Conservation (phyloP, 1,284 basidiomycete species). For the Microbotryum scabiosae region DNA sequence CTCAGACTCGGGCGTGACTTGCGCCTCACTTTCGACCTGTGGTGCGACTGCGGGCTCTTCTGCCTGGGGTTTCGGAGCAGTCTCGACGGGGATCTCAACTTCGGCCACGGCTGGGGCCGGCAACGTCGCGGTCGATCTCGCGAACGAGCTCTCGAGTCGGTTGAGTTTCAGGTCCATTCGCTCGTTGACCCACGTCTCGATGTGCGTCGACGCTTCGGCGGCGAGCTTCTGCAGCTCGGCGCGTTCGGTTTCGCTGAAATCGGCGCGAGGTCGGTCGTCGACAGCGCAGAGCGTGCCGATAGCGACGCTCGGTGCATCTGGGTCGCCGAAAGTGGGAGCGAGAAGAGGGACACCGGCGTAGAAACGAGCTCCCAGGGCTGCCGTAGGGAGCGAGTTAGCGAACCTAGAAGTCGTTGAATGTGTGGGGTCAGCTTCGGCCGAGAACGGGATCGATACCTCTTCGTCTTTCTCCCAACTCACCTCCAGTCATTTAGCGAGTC, state of each 20-base stretch:
- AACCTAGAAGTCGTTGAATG: not conserved
- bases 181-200: slow-evolving; percentile 22
- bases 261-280: slow-evolving; percentile 32
- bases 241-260: slow-evolving; percentile 31
- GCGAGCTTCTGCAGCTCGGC: slow-evolving; percentile 25
- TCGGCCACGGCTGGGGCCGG: not conserved
- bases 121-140: not conserved
- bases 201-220: slow-evolving; percentile 13
- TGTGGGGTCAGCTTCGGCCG: not conserved
- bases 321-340: slow-evolving; percentile 23
- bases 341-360: slow-evolving; percentile 28
- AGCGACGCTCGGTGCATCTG: slow-evolving; percentile 18
- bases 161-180: slow-evolving; percentile 15
- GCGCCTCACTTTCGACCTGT: not conserved
- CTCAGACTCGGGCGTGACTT: no score
- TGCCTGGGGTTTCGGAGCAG: not conserved
- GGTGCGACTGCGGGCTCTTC: not conserved
- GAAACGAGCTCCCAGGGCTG: slow-evolving; percentile 13
- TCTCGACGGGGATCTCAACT: not conserved
- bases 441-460: not conserved
- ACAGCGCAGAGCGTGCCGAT: slow-evolving; percentile 36
- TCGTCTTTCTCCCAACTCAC: slow-evolving; percentile 2
- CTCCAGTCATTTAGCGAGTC: slow-evolving; percentile 31
- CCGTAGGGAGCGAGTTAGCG: not conserved
- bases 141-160: slow-evolving; percentile 11